Percentiles rank a stretch among this genome's conserved stretches.
Conservation (phyloP, 176 grass and related monocot species). For the Triticum dicoccoides region DNA sequence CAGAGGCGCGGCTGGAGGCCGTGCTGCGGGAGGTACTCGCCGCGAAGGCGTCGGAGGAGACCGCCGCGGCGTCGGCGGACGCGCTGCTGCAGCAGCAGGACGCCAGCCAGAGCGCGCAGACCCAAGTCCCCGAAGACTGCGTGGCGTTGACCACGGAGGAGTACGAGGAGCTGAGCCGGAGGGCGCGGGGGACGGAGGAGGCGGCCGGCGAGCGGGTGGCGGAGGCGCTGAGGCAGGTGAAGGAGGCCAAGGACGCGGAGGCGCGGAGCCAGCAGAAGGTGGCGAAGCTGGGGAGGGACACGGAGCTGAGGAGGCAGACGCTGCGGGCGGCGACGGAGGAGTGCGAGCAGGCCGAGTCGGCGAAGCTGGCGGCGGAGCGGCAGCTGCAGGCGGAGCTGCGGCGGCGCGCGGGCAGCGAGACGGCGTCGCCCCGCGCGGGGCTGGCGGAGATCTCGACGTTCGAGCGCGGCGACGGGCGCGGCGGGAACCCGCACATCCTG, state of each 20-base stretch:
- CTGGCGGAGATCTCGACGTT: slow-evolving; percentile 53
- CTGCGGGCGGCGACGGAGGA: slow-evolving; percentile 42
- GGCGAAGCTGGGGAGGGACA: slow-evolving; percentile 19
- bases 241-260: slow-evolving; percentile 66
- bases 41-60: slow-evolving; percentile 36
- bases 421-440: slow-evolving; percentile 16
- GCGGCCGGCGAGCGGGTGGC: slow-evolving; percentile 38
- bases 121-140: not conserved
- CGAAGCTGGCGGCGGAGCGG: slow-evolving; percentile 42
- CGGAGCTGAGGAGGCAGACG: slow-evolving; percentile 42
- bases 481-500: slow-evolving; percentile 30
- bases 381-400: slow-evolving; percentile 42
- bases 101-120: not conserved
- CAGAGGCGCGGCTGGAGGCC: slow-evolving; percentile 52
- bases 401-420: slow-evolving; percentile 17
- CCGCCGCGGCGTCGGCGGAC: slow-evolving; percentile 37
- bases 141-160: slow-evolving; percentile 49
- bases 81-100: slow-evolving; percentile 32
- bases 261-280: slow-evolving; percentile 42
- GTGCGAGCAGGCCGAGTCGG: slow-evolving; percentile 46
- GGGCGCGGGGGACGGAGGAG: slow-evolving; percentile 58
- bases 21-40: slow-evolving; percentile 57
- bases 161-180: slow-evolving; percentile 60
- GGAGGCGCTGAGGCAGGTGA: slow-evolving; percentile 53
- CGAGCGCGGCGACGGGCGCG: not conserved